Percentiles rank a stretch among this genome's conserved stretches.
Evolutionary conservation across 2,329 filamentous ascomycete genomes (phyloP).

Genomic region (Exophiala mesophila): DNA sequence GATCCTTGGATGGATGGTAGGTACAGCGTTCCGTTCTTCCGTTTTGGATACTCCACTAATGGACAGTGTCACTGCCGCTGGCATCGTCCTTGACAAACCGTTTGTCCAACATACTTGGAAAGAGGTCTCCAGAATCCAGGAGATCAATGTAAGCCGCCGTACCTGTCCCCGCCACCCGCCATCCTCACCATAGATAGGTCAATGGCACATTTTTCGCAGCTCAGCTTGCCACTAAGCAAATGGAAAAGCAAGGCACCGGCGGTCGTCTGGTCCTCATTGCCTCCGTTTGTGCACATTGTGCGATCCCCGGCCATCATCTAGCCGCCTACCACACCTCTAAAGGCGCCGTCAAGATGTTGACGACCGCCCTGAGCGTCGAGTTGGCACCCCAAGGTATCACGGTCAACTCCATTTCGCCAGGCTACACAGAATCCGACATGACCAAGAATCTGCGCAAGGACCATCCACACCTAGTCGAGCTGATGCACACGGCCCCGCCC

Average conservation of each 20-base stretch:
- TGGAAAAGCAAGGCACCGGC: slow-evolving; percentile 46
- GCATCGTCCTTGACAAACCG: slow-evolving; percentile 42
- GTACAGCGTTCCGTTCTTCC: not conserved
- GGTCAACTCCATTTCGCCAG: slow-evolving; percentile 46
- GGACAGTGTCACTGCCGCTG: slow-evolving; percentile 23
- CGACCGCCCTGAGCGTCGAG: slow-evolving; percentile 41
- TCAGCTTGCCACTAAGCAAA: slow-evolving; percentile 46
- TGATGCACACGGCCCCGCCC: slow-evolving; percentile 13
- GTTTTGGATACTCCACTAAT: slow-evolving; percentile 1
- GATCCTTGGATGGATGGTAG: slow-evolving; percentile 38
- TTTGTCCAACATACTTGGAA: slow-evolving; percentile 44
- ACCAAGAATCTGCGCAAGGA: slow-evolving; percentile 37
- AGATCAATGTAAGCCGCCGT: slow-evolving; percentile 39
- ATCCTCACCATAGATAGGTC: slow-evolving; percentile 39
- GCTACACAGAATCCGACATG: slow-evolving; percentile 41
- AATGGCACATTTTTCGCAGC: slow-evolving; percentile 44
- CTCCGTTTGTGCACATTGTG: slow-evolving; percentile 17
- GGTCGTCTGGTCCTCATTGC: slow-evolving; percentile 22
- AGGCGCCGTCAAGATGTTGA: slow-evolving; percentile 39
- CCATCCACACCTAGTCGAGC: slow-evolving; percentile 12
- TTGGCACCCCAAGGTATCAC: slow-evolving; percentile 45
- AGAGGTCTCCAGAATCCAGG: slow-evolving; percentile 38
- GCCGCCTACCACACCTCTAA: slow-evolving; percentile 36
- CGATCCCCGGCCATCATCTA: slow-evolving; percentile 31
- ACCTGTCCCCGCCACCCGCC: not conserved